Conservation (phyloP, 176 grass and related monocot species). For the Thalia dealbata region DNA sequence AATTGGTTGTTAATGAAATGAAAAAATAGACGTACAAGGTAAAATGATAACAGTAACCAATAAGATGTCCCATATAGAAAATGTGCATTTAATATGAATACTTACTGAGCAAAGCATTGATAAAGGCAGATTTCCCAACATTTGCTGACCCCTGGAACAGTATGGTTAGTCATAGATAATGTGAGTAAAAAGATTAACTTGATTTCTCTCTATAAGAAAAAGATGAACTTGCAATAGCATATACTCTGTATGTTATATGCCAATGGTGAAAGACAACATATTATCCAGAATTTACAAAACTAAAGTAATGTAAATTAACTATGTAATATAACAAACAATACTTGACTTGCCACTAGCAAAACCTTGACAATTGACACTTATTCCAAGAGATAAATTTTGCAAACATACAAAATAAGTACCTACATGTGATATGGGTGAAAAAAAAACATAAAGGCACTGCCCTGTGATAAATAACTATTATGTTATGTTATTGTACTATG, state of each 20-base stretch:
- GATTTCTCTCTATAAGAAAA: too few relatives aligned
- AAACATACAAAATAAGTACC: background rate
- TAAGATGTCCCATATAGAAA: background rate
- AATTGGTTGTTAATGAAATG: too few relatives aligned
- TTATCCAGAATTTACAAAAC: background rate
- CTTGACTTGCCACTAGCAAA: background rate
- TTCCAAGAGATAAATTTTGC: background rate
- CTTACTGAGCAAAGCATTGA: conserved; percentile 87
- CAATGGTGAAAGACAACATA: too few relatives aligned
- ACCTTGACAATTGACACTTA: too few relatives aligned
- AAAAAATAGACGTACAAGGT: too few relatives aligned
- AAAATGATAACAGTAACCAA: background rate
- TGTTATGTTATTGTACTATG: too few relatives aligned
- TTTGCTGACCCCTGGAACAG: conserved; percentile 74
- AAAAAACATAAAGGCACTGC: background rate
- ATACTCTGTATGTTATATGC: too few relatives aligned
- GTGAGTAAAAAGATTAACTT: too few relatives aligned
- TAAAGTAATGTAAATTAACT: background rate
- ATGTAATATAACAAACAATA: background rate
- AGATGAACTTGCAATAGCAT: background rate
- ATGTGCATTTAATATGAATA: background rate
- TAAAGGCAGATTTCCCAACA: conserved; percentile 97
- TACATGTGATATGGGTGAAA: background rate
- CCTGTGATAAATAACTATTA: background rate
- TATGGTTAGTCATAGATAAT: background rate